Evolutionary conservation across 305 asterid species (phyloP), one percentile per base, ranked within the genome.

Genomic region (Rubia peregrina): DNA sequence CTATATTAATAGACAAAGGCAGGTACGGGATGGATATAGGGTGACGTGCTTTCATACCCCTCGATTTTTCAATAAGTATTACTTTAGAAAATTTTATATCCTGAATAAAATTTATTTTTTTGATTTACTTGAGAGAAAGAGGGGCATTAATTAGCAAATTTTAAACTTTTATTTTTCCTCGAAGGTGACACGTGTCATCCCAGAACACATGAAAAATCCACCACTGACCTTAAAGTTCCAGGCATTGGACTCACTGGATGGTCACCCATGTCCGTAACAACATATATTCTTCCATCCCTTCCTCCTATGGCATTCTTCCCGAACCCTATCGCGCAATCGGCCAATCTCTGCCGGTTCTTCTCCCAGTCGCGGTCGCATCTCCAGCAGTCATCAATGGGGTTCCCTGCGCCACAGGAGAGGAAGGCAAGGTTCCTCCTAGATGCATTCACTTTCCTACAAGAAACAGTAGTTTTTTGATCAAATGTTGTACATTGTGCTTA

Each of bases 341-440:
- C 97, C 12, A 91, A 60, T 0, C 83, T 75, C 68, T 85, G 80
- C 4, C 96, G 84, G 78, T 89, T 89, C 14, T 79, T 78, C 42
- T 82, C 93, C 97, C 97, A 91, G 16, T 84, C 69, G 6, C 83
- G 82, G 73, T 91, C 97, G 68, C 96, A 87, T 19, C 97, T 82
- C 97, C 97, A 89, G 80, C 97, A 89, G 77, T 89, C 91, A 81
- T 91, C 97, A 13, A 91, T 91, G 0, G 96, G 95, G 75, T 91
- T 91, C 17, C 96, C 96, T 0, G 89, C 87, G 6, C 87, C 85
- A 77, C 95, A 87, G 10, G 96, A 87, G 17, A 88, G 87, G 30
- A 78, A 89, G 14, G 80, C 91, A 70, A 89, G 33, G 36, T 80
- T 84, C 82, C 98, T 85, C 60, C 97, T 82, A 55, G 96, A 80